A percentile compares a stretch with the other conserved stretches of the same genome.
phyloP scores from a whole-genome alignment of 495 filamentous ascomycete species.

The Hypoxylon subgilvum region DNA sequence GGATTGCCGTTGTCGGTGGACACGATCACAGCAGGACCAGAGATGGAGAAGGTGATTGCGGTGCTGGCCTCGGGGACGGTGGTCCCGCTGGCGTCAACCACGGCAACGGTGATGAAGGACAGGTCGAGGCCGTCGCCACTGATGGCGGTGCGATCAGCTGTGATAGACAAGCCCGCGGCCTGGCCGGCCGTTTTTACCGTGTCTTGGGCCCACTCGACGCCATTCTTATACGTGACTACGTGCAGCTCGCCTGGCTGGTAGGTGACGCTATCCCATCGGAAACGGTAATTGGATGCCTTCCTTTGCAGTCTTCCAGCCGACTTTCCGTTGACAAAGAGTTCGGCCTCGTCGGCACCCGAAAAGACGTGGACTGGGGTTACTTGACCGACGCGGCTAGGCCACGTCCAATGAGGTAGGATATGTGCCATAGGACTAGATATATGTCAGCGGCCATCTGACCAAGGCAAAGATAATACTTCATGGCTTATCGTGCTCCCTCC shows the following conservation, averaged over 20 bases:
- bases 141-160: constrained; percentile 47
- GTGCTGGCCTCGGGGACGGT: constrained; percentile 47
- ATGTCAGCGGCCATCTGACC: constrained; percentile 1
- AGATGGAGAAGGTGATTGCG: constrained; percentile 48
- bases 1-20: constrained; percentile 58
- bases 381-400: constrained; percentile 52
- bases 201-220: constrained; percentile 49
- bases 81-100: constrained; percentile 49
- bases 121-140: constrained; percentile 50
- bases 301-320: constrained; percentile 46
- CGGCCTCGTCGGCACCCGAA: constrained; percentile 53
- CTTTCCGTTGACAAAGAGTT: constrained; percentile 58
- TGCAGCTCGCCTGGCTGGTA: constrained; percentile 52
- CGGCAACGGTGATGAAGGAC: constrained; percentile 50
- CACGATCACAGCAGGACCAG: constrained; percentile 50
- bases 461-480: not conserved
- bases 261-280: constrained; percentile 55
- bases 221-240: constrained; percentile 53
- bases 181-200: constrained; percentile 45
- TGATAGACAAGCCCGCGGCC: constrained; percentile 40
- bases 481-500: not conserved
- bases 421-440: constrained; percentile 44
- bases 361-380: constrained; percentile 59
- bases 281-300: constrained; percentile 46
- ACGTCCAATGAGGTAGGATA: constrained; percentile 59